These are phyloP conservation scores for Chaetoceros muelleri DNA, from an alignment of 108 stramenopile species.

Conservation along the genomic window DNA sequence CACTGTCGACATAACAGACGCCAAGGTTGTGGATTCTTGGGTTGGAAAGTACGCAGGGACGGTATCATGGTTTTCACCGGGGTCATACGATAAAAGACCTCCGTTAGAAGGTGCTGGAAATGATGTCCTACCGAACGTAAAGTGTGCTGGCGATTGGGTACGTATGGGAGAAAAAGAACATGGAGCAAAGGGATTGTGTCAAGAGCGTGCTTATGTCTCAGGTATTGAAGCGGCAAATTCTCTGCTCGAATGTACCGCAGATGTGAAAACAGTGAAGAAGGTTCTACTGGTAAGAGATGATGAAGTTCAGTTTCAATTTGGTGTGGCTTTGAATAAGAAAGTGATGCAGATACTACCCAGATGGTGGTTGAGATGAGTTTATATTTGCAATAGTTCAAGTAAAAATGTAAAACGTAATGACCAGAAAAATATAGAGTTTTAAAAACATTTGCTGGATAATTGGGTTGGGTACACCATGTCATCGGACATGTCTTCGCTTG, in stretches of 20 bases:
- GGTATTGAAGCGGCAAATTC: slow-evolving; percentile 82
- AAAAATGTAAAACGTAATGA: no score
- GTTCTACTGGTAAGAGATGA: slow-evolving; percentile 86
- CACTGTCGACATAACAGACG: slow-evolving; percentile 56
- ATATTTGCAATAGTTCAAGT: no score
- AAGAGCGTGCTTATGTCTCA: slow-evolving; percentile 85
- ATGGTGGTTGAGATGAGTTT: slow-evolving; percentile 60
- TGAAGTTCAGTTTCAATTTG: slow-evolving; percentile 64
- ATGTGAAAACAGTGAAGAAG: slow-evolving; percentile 12
- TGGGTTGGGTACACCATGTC: no score
- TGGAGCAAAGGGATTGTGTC: slow-evolving; percentile 89
- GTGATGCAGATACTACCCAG: slow-evolving; percentile 65
- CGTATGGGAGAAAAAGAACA: slow-evolving; percentile 88
- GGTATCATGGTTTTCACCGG: slow-evolving; percentile 86
- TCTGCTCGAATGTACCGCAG: slow-evolving; percentile 28
- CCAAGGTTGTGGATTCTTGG: slow-evolving; percentile 78
- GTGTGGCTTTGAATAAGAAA: slow-evolving; percentile 52
- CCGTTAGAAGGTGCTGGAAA: slow-evolving; percentile 58
- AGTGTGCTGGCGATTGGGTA: slow-evolving; percentile 90
- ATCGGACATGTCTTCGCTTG: background rate
- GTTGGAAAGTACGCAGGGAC: slow-evolving; percentile 78
- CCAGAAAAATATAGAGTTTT: no score
- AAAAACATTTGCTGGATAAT: no score
- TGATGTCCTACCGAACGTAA: slow-evolving; percentile 44
- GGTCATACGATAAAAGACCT: slow-evolving; percentile 67